Base-by-base conservation (phyloP, 148 eudicot genomes). In the Dysphania ambrosioides region DNA sequence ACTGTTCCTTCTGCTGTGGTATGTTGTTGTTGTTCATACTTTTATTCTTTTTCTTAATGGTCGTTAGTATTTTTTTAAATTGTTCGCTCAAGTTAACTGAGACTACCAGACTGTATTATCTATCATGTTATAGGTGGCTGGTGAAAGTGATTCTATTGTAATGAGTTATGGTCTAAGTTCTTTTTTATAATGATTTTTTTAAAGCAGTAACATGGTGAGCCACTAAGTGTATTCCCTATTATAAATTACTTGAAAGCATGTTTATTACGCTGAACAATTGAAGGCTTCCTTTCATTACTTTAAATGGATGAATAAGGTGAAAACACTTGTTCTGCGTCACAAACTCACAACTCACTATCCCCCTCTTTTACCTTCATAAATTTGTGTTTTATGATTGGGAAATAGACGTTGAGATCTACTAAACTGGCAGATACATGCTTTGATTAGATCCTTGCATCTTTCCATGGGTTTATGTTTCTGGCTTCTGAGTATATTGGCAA, bases 1-100 rank as follows among this genome's bases (percentile, higher is more conserved):
- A 18, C 64, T 47, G 82, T 71, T 26, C 77, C 76, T 68, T 69
- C 68, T 81, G 34, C 67, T 38, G 13, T 62, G 84, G 86, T 84
- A 84, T 72, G 82, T 75, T 1, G 26, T 13, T 11, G 62, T 10
- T 77, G 56, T 44, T 49, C 73, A 69, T 31, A 7, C 57, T 47
- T 3, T 30, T 36, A 40, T 23, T 57, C 41, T 18, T 19, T 40
- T 41, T 18, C 21, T 55, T 32, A 1, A 29, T 32, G 21, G 24
- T 23, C 42, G 6, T 40, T 59, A n/a, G 49, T 61, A 36, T 77
- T 55, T 41, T 13, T 61, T 42, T 12, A 44, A 40, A 32, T 4
- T 64, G 57, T 16, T 13, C 13, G 53, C 18, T 47, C 53, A 47
- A 47, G 53, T 47, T 16, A 16, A 21, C 21, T 47, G 21, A 12